Evolutionary conservation across 1,139 yeast species (phyloP), one percentile per base, ranked within the genome.

Genomic region (Magnusiomyces paraingens): DNA sequence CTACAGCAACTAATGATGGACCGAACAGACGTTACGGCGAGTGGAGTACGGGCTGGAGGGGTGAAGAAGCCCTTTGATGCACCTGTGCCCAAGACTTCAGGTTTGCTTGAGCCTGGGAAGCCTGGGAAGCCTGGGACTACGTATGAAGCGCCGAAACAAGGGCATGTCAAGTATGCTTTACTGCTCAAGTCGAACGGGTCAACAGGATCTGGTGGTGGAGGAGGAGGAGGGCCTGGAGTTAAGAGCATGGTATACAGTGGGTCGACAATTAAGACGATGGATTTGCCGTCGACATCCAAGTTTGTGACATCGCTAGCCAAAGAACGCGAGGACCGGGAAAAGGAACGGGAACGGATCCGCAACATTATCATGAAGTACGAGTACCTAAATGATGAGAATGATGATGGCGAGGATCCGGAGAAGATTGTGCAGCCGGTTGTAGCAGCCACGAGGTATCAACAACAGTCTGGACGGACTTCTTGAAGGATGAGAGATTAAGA

Each of bases 401-500:
- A 49, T 14, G 38, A 39, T 20, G 47, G 38, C 11, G 52, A 52
- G 32, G 14, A 29, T 10, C 29, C 51, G 17, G 40, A 47, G 40
- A 41, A 42, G 18, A 44, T 52, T 44, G 46, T 48, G 43, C 54
- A 49, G 32, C 20, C 21, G 5, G 41, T 40, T 40, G 44, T 40
- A 5, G 21, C 20, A 11, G 20, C 44, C 18, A 10, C 17, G 21
- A 6, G 20, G 44, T 15, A 40, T 6, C 17, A 40, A 40, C 12
- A 5, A 40, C 12, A 5, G 32, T 26, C 32, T 4, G 32, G 32
- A 4, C 32, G 32, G 32, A 26, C 8, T 26, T 5, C 32, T 26
- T 26, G 32, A 26, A 26, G 96, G 86, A 70, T 91, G 93, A 0
- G 93, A 95, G 61, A 95, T n/a, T n/a, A n/a, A n/a, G n/a, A n/a